phyloP scores from a whole-genome alignment of 2,329 filamentous ascomycete species.

The Didymella segeticola region DNA sequence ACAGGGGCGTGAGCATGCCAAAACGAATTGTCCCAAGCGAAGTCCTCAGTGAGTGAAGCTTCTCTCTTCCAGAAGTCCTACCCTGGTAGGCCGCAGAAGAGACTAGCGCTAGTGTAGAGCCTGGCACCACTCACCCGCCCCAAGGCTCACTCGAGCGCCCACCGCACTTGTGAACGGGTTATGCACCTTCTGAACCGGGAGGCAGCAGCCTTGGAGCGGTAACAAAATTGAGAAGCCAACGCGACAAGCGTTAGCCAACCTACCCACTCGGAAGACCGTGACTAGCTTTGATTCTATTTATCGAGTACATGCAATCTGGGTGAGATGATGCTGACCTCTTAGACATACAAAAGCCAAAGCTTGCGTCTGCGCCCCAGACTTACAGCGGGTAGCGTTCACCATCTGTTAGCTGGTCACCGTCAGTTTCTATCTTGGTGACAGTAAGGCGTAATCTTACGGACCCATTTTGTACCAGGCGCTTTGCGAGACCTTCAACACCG shows the following conservation, averaged over 20 bases:
- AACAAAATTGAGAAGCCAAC: constrained; percentile 33
- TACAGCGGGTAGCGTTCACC: constrained; percentile 17
- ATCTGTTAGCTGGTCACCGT: constrained; percentile 18
- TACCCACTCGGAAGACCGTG: constrained; percentile 27
- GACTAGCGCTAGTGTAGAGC: constrained; percentile 36
- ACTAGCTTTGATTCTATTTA: constrained; percentile 27
- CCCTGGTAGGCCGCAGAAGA: constrained; percentile 34
- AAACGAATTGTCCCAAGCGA: constrained; percentile 13
- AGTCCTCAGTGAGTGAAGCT: constrained; percentile 24
- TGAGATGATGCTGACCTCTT: constrained; percentile 32
- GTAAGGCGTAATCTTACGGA: constrained; percentile 36
- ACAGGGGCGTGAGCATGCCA: constrained; percentile 10
- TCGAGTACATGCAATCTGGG: constrained; percentile 24
- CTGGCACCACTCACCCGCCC: constrained; percentile 38
- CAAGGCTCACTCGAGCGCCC: constrained; percentile 45
- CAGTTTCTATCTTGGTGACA: constrained; percentile 37
- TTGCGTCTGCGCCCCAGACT: constrained; percentile 40
- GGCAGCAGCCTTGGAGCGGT: constrained; percentile 30
- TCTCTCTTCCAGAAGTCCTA: constrained; percentile 31
- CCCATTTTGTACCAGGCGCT: constrained; percentile 39
- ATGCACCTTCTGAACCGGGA: constrained; percentile 42
- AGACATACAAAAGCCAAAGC: constrained; percentile 31
- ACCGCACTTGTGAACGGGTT: constrained; percentile 45
- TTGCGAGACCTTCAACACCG: constrained; percentile 47
- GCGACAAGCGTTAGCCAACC: constrained; percentile 35